Evolutionary conservation across 352 stramenopile genomes (phyloP).

Genomic region (Phytophthora brassicae): DNA sequence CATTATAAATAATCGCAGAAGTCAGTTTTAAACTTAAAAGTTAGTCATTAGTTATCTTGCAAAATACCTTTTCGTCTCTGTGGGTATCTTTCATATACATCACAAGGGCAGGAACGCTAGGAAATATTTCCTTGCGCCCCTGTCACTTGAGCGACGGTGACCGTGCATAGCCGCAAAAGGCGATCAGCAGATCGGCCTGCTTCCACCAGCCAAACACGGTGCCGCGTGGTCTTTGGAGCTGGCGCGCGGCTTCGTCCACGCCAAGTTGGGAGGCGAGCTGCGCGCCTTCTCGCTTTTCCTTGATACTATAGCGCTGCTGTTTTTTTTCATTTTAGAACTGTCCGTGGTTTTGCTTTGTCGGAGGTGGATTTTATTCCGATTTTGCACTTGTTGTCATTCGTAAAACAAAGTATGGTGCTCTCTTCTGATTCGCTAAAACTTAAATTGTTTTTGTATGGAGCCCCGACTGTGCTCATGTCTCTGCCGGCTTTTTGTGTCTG

Average conservation of each 20-base stretch:
- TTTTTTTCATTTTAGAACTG: neutral
- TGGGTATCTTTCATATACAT: constrained; percentile 1
- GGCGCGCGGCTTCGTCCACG: neutral
- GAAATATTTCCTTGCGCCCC: constrained; percentile 5
- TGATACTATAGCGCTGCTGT: neutral
- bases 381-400: neutral
- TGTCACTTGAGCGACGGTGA: neutral
- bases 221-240: neutral
- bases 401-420: neutral
- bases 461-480: neutral
- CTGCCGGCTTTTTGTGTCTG: neutral
- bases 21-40: neutral
- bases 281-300: neutral
- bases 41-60: neutral
- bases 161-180: neutral
- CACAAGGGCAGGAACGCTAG: neutral
- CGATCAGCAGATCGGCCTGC: neutral
- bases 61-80: neutral
- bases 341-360: neutral
- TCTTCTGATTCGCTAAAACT: neutral
- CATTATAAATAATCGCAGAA: neutral
- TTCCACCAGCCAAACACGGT: neutral
- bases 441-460: neutral
- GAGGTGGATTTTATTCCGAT: neutral
- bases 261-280: neutral